Base-by-base conservation (phyloP, 768 basidiomycete species). In the Tricholoma hemisulphureum region DNA sequence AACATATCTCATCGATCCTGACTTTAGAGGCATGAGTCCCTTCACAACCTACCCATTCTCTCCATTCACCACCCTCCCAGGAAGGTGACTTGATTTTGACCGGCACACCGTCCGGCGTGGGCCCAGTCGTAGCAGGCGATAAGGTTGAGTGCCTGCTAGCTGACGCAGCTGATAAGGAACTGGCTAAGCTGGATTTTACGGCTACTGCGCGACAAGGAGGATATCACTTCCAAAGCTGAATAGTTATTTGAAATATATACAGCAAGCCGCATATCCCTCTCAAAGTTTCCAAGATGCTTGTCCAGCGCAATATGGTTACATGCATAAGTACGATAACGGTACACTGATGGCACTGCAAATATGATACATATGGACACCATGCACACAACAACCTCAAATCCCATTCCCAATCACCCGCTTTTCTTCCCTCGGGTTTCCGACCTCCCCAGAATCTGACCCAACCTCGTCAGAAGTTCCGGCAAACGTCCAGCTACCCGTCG, bases 1-100 rank as follows among this genome's bases (percentile, higher is more conserved):
- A 90, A 61, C 95, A 96, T 67, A 81, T 96, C 55, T 96, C 95
- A 2, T 91, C 93, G 4, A 95, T 99, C 72, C 97, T 98, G 95
- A 88, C 89, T 0, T 81, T 99, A n/a, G 94, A 97, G 81, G 95
- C 90, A 14, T 48, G 77, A 65, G 52, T 1, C 39, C 23, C n/a
- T n/a, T 10, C n/a, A n/a, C n/a, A n/a, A n/a, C n/a, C 10, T 45
- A 4, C 28, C 32, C 6, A 20, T 53, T 39, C 13, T 6, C 23
- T 50, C 13, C 21, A 53, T 53, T n/a, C 41, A 32, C 53, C 4
- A 13, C 37, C 29, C 53, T 4, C 31, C 18, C 69, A 95, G 91
- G 93, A 95, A 71, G 93, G 93, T 11, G 95, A 97, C 63, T 75
- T 96, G n/a, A 76, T 97, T 58, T 77, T 97, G 31, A 96, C 94